Conservation (phyloP, 306 rosid genomes). For the Lotus japonicus region DNA sequence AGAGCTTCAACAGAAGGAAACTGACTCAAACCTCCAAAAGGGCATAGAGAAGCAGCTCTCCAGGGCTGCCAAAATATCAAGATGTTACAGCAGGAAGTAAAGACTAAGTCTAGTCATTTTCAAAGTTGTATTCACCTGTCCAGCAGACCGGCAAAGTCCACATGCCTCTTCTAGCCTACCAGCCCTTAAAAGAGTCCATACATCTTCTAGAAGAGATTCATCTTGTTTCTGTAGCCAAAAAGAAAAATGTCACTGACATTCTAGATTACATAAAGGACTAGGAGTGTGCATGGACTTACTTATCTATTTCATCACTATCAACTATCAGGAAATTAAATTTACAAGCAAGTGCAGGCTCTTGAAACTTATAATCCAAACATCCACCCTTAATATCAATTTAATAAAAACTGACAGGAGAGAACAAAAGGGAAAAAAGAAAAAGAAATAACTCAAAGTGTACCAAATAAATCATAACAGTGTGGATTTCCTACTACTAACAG, state of each 20-base stretch:
- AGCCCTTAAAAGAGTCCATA: slow-evolving; percentile 93
- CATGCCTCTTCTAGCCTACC: slow-evolving; percentile 96
- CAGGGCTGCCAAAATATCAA: slow-evolving; percentile 59
- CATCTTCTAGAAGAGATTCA: slow-evolving; percentile 93
- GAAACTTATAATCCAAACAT: slow-evolving; percentile 12
- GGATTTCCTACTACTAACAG: neutral
- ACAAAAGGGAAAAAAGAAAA: neutral
- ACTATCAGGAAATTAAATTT: neutral
- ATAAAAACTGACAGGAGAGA: neutral
- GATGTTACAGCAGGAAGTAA: slow-evolving; percentile 25
- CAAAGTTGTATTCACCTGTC: slow-evolving; percentile 59
- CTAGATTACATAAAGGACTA: slow-evolving; percentile 1
- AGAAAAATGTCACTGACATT: neutral
- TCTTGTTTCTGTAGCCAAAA: slow-evolving; percentile 74
- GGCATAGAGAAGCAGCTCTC: slow-evolving; percentile 90
- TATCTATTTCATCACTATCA: slow-evolving; percentile 6
- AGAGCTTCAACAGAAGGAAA: slow-evolving; percentile 87
- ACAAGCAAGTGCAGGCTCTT: neutral
- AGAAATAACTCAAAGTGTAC: neutral
- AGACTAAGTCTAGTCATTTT: slow-evolving; percentile 9
- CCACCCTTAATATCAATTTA: neutral
- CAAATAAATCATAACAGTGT: neutral
- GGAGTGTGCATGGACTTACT: neutral
- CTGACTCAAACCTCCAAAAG: slow-evolving; percentile 73
- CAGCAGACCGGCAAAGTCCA: slow-evolving; percentile 86